Conservation (phyloP, 1,139 yeast species). For the Magnusiomyces sp. region DNA sequence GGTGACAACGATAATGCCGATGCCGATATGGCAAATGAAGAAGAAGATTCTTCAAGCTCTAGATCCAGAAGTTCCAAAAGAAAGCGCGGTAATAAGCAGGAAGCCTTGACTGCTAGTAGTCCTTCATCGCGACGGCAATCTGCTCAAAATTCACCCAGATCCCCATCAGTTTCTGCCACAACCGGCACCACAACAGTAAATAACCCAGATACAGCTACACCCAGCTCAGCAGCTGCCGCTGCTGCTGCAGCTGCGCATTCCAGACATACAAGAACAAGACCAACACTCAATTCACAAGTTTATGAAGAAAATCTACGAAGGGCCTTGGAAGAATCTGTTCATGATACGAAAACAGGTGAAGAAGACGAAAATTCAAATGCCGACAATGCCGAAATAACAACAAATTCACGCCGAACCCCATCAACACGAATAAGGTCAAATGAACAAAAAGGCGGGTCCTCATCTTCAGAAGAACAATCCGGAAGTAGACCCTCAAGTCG, state of each 20-base stretch:
- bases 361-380: background rate
- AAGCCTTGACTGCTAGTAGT: background rate
- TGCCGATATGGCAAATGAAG: background rate
- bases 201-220: conserved; percentile 1
- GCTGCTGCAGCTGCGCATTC: background rate
- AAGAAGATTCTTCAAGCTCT: background rate
- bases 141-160: background rate
- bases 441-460: conserved; percentile 3
- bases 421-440: conserved; percentile 5
- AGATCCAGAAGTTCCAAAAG: background rate
- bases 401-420: background rate
- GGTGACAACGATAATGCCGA: conserved; percentile 9
- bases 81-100: background rate
- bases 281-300: conserved; percentile 23
- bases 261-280: conserved; percentile 8
- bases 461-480: conserved; percentile 8
- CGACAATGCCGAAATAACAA: conserved; percentile 1
- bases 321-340: conserved; percentile 64
- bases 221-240: conserved; percentile 1
- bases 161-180: conserved; percentile 12
- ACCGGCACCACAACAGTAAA: conserved; percentile 12
- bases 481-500: too few relatives aligned
- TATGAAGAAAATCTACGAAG: conserved; percentile 62
- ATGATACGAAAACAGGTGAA: conserved; percentile 30
- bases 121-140: background rate